Evolutionary conservation across 805 yeast genomes (phyloP), one percentile per base, ranked within the genome.

Genomic region (Candida glaebosa): DNA sequence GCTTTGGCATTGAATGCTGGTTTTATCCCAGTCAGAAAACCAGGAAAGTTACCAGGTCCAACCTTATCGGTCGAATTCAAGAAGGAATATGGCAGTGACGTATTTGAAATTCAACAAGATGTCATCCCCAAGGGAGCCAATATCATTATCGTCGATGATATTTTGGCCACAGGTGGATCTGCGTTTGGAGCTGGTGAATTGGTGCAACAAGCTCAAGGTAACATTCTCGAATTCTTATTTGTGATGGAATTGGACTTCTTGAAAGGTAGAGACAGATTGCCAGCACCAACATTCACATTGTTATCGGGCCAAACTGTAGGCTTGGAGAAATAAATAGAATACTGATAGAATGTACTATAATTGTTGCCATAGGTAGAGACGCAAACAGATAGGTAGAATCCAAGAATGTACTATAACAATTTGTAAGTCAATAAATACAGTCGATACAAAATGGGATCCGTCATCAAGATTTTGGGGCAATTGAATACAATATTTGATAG

Each of bases 141-240:
- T 44, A 93, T 93, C 20, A 70, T 91, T 30, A 76, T 93, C 50
- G 95, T 93, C 30, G 99, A 93, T 65, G 99, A 93, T 59, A 89
- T 93, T 56, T 84, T 93, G 61, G 99, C 99, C 38, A 93, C 99
- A 30, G 98, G 98, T 48, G 99, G 99, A 31, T 84, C 95, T 53
- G 99, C 99, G 18, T 67, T 70, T 42, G 96, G 95, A 45, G 98
- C 98, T 32, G 97, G 96, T 45, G 84, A 87, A 57, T 76, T 93
- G 50, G 84, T 88, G 39, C 50, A 52, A 39, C 68, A 76, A 62
- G 73, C 82, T 46, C 81, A 82, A 42, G 96, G 83, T 46, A 76
- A 82, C 45, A 76, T 90, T 40, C 61, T 83, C 39, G 96, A 89
- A 67, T 93, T 81, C 63, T 70, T 84, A 49, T 93, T 93, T 59